Conservation (phyloP, 2,329 filamentous ascomycete genomes). For the Hypoxylon sp. region DNA sequence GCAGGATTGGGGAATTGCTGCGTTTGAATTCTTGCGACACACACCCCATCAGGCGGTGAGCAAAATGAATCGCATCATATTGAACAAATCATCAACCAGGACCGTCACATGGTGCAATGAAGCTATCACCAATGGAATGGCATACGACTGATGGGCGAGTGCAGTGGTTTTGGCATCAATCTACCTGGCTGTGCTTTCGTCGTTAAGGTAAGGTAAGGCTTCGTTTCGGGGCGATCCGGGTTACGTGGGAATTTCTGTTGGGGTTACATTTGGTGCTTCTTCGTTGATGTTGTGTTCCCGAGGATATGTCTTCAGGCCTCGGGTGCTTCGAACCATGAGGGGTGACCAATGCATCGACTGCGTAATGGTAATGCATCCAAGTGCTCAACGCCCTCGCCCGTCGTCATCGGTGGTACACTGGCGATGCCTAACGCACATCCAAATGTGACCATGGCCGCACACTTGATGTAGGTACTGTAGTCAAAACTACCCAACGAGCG, state of each 20-base stretch:
- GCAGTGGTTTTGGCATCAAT: not conserved
- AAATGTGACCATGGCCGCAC: slow-evolving; percentile 26
- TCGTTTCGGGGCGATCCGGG: slow-evolving; percentile 28
- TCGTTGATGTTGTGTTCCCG: slow-evolving; percentile 4
- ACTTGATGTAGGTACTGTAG: slow-evolving; percentile 27
- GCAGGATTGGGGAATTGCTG: slow-evolving; percentile 29
- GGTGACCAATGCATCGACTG: no score
- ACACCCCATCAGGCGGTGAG: slow-evolving; percentile 37
- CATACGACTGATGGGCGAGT: not conserved
- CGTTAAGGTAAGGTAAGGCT: slow-evolving; percentile 15
- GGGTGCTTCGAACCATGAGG: not conserved
- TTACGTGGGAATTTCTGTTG: slow-evolving; percentile 15
- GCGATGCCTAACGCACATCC: slow-evolving; percentile 25
- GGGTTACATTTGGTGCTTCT: not conserved
- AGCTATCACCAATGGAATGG: slow-evolving; percentile 31
- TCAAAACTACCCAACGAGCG: slow-evolving; percentile 11
- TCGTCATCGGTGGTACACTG: slow-evolving; percentile 39
- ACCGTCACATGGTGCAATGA: slow-evolving; percentile 28
- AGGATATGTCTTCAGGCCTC: not conserved
- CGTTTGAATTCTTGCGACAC: slow-evolving; percentile 25
- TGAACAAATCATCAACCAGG: slow-evolving; percentile 31
- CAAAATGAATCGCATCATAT: slow-evolving; percentile 22
- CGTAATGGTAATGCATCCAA: no score
- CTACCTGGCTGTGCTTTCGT: slow-evolving; percentile 2
- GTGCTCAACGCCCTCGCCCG: not conserved